Conservation (phyloP, 106 monocot genomes). For the Allium sativum region DNA sequence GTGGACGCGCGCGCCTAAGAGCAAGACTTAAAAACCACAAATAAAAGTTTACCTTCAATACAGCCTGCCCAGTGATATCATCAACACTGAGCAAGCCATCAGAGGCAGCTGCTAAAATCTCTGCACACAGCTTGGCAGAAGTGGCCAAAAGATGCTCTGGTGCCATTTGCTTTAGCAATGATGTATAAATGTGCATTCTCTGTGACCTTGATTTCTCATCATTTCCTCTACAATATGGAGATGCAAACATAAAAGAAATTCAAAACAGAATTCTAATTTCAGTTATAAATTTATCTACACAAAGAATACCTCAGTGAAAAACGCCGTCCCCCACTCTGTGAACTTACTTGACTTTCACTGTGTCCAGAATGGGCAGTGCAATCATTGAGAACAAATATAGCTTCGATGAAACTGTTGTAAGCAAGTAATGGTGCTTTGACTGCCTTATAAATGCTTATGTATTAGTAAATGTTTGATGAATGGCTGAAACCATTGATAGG, state of each 20-base stretch:
- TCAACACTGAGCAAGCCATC: slow-evolving; percentile 88
- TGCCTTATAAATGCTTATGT: slow-evolving; percentile 24
- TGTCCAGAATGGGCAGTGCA: slow-evolving; percentile 50
- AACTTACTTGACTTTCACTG: slow-evolving; percentile 26
- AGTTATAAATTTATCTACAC: background rate
- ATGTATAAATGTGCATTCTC: slow-evolving; percentile 88
- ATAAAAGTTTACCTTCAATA: slow-evolving; percentile 47
- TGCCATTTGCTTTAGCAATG: slow-evolving; percentile 96
- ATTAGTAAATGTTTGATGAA: background rate
- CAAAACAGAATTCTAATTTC: background rate
- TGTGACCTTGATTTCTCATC: slow-evolving; percentile 62
- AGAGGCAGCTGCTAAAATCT: slow-evolving; percentile 86
- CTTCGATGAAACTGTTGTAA: slow-evolving; percentile 97
- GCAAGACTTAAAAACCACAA: background rate
- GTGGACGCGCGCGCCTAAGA: too few species aligned
- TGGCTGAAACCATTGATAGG: too few species aligned
- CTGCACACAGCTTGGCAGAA: slow-evolving; percentile 92
- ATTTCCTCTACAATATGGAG: slow-evolving; percentile 42
- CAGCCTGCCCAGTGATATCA: slow-evolving; percentile 61
- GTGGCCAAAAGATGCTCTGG: slow-evolving; percentile 97
- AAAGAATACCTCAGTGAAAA: slow-evolving; percentile 63
- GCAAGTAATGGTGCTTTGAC: slow-evolving; percentile 97
- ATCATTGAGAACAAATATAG: slow-evolving; percentile 84
- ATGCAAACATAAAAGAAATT: background rate
- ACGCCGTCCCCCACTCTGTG: slow-evolving; percentile 22